Evolutionary conservation across 177 flowering plant species (phyloP), one percentile per base, ranked within the genome.

Genomic region (Vitis hybrid): DNA sequence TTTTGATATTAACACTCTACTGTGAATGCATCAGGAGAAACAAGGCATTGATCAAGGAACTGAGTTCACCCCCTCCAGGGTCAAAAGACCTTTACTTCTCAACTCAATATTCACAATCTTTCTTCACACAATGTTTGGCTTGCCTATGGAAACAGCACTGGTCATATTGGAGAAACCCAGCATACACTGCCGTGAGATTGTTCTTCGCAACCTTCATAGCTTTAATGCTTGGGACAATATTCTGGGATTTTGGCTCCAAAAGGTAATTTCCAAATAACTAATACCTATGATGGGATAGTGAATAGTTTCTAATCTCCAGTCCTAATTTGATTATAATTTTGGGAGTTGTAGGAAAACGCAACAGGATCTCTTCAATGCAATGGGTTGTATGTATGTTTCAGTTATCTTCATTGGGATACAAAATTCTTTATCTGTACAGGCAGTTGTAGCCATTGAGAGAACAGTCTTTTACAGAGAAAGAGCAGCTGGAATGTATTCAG

Each of bases 131-230:
- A 14, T 76, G 72, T 66, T 5, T 18, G 12, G 74, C 78, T 21
- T 75, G 78, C 64, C 58, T 75, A 46, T 75, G 65, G 67, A 75
- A 75, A 59, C 70, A 66, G 48, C 70, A 71, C 16, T 35, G 48
- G 64, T 60, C 74, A 16, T 75, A 75, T 56, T 76, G 79, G 79
- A 65, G 76, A 15, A 76, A 64, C 70, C 60, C 72, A 11, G 64
- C 72, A 52, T 76, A 76, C 63, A 76, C 71, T 30, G 72, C 79
- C 3, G 76, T 68, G 18, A 52, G 79, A 60, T 58, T 76, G 55
- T 66, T 68, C 5, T 72, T 76, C 73, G 65, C 76, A 6, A 58
- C 73, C 16, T 6, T 68, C 40, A 64, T 59, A 16, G 79, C 76
- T 65, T 24, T 76, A 56, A 64, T 68, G 35, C 51, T 76, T 59